These are phyloP conservation scores for Hirschfeldia incana DNA, from an alignment of 345 rosid genomes.

Conservation along the genomic window DNA sequence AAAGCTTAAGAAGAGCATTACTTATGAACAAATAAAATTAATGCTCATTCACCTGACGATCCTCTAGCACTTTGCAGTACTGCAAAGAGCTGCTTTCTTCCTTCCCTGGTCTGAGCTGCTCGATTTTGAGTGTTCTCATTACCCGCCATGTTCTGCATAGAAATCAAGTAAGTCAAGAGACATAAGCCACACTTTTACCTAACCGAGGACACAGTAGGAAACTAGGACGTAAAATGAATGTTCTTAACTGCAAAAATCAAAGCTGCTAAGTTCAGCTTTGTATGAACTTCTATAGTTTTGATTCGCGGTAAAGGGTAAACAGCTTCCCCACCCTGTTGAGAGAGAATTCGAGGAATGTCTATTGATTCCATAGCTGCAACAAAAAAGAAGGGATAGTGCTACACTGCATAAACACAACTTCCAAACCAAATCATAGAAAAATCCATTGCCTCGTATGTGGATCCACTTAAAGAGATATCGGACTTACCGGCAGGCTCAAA, in stretches of 20 bases:
- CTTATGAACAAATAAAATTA: constrained; percentile 11
- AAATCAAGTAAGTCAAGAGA: constrained; percentile 21
- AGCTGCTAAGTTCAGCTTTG: constrained; percentile 86
- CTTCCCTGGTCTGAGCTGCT: constrained; percentile 87
- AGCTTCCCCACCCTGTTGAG: constrained; percentile 96
- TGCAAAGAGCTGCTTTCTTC: constrained; percentile 96
- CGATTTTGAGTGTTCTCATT: constrained; percentile 67
- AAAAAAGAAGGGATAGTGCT: constrained; percentile 4
- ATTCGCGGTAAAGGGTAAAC: constrained; percentile 91
- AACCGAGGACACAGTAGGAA: constrained; percentile 8
- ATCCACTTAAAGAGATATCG: constrained; percentile 21
- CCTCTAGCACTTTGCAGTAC: constrained; percentile 98
- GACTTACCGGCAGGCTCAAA: constrained; percentile 84
- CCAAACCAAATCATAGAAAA: constrained; percentile 9
- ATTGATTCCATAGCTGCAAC: constrained; percentile 81
- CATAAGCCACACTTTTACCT: constrained; percentile 24
- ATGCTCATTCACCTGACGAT: constrained; percentile 73
- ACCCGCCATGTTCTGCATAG: constrained; percentile 62
- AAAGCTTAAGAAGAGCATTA: constrained; percentile 5
- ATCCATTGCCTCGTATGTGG: neutral
- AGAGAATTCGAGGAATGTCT: constrained; percentile 84
- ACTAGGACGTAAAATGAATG: constrained; percentile 12
- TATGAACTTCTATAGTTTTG: constrained; percentile 82
- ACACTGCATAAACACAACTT: constrained; percentile 5
- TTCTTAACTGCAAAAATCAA: constrained; percentile 84